Evolutionary conservation across 805 yeast species (phyloP).

Genomic region (Schwanniomyces occidentalis): DNA sequence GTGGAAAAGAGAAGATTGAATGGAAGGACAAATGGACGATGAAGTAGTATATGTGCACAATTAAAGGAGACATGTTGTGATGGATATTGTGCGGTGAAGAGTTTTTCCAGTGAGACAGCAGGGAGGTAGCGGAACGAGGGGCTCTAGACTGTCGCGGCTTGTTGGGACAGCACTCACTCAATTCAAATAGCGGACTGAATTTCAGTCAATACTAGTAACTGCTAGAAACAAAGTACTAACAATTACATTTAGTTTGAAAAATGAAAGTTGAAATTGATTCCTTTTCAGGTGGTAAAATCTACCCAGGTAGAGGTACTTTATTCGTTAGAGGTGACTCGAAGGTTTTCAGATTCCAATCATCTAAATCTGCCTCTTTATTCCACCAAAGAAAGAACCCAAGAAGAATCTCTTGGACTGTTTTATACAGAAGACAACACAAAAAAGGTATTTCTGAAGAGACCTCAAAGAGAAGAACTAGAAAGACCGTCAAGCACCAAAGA

Average conservation of each 20-base stretch:
- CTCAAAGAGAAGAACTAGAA: slow-evolving; percentile 95
- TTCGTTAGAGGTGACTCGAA: slow-evolving; percentile 99
- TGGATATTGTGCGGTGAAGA: too few relatives aligned
- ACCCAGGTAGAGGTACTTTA: slow-evolving; percentile 99
- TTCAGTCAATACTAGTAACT: too few relatives aligned
- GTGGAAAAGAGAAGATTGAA: too few relatives aligned
- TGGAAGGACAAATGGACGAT: too few relatives aligned
- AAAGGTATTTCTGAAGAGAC: slow-evolving; percentile 99
- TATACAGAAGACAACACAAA: slow-evolving; percentile 99
- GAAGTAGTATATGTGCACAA: too few relatives aligned
- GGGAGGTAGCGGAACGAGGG: too few relatives aligned
- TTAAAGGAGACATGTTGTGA: too few relatives aligned
- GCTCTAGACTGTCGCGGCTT: too few relatives aligned
- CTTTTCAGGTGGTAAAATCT: slow-evolving; percentile 98
- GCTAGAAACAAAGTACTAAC: slow-evolving; percentile 29
- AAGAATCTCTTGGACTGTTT: slow-evolving; percentile 99
- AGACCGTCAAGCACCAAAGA: slow-evolving; percentile 98
- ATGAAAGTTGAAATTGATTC: slow-evolving; percentile 99
- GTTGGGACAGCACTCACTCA: too few relatives aligned
- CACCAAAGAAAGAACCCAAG: slow-evolving; percentile 99
- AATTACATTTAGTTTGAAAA: slow-evolving; percentile 26
- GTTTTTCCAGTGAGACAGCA: too few relatives aligned
- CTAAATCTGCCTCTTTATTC: slow-evolving; percentile 97
- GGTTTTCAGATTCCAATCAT: slow-evolving; percentile 98
- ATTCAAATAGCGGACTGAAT: too few relatives aligned